Evolutionary conservation across 2,329 filamentous ascomycete genomes (phyloP).

Genomic region (Rutstroemia sp.): DNA sequence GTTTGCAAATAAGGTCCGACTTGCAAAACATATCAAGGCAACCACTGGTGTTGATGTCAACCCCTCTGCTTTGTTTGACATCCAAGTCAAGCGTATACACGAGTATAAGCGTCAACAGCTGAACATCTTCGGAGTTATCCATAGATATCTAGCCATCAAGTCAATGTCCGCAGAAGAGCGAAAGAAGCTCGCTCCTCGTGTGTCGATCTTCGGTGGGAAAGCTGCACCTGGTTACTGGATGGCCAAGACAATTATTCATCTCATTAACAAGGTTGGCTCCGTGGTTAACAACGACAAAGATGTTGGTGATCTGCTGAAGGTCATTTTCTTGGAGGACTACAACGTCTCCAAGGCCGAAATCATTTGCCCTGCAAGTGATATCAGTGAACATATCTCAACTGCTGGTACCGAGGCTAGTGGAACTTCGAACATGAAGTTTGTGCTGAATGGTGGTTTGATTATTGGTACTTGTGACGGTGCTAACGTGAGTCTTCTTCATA

Average conservation of each 20-base stretch:
- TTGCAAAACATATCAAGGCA: slow-evolving; percentile 85
- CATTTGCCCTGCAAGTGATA: slow-evolving; percentile 86
- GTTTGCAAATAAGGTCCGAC: slow-evolving; percentile 85
- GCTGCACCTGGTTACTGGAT: slow-evolving; percentile 99
- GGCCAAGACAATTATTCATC: slow-evolving; percentile 97
- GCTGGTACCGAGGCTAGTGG: slow-evolving; percentile 87
- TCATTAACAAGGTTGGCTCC: slow-evolving; percentile 84
- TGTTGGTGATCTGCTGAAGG: slow-evolving; percentile 89
- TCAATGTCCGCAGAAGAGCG: slow-evolving; percentile 72
- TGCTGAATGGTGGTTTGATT: slow-evolving; percentile 91
- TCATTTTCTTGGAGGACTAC: slow-evolving; percentile 96
- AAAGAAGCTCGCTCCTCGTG: slow-evolving; percentile 79
- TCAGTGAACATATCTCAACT: slow-evolving; percentile 98
- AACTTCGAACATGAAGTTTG: slow-evolving; percentile 99
- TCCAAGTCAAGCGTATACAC: slow-evolving; percentile 98
- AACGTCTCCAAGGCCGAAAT: slow-evolving; percentile 99
- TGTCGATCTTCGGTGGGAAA: slow-evolving; percentile 96
- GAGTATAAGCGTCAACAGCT: slow-evolving; percentile 99
- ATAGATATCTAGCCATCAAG: slow-evolving; percentile 87
- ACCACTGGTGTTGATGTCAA: slow-evolving; percentile 77
- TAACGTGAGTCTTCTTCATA: slow-evolving; percentile 57
- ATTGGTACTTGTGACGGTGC: slow-evolving; percentile 98
- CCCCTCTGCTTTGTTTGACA: slow-evolving; percentile 82
- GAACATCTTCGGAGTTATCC: slow-evolving; percentile 97
- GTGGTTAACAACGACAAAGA: slow-evolving; percentile 91